These are phyloP conservation scores for Nitzschia putrida DNA, from an alignment of 108 stramenopile species.

Conservation along the genomic window DNA sequence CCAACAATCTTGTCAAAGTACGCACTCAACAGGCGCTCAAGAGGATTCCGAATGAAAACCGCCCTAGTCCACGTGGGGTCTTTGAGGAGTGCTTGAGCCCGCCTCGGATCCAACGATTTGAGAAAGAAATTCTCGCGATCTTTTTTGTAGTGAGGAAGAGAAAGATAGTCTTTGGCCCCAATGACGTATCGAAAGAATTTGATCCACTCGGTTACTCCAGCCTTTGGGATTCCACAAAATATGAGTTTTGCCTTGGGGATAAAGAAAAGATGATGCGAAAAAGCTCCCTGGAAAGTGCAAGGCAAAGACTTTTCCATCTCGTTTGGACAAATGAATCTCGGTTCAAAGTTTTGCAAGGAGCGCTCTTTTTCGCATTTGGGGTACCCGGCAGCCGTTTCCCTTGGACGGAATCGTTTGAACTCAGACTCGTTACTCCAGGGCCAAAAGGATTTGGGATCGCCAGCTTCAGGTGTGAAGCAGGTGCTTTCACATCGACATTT, in stretches of 20 bases:
- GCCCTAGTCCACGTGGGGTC: constrained; percentile 49
- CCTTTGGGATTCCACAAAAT: constrained; percentile 62
- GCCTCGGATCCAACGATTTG: constrained; percentile 18
- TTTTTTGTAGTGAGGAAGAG: constrained; percentile 48
- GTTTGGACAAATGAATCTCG: constrained; percentile 3
- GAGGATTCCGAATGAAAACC: constrained; percentile 52
- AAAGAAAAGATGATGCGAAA: constrained; percentile 35
- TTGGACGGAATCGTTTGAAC: constrained; percentile 2
- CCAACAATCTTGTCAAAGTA: constrained; percentile 39
- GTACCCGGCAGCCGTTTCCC: background rate
- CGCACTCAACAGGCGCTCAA: constrained; percentile 45
- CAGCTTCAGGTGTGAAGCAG: constrained; percentile 28
- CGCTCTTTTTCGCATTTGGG: background rate
- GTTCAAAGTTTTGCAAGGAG: background rate
- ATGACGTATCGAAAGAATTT: constrained; percentile 44
- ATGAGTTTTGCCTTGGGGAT: constrained; percentile 50
- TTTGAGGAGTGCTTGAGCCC: constrained; percentile 34
- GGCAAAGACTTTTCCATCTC: background rate
- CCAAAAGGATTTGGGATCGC: constrained; percentile 1
- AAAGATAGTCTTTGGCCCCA: constrained; percentile 56
- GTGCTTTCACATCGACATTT: constrained; percentile 12
- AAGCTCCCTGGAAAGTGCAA: background rate
- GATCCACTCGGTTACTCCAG: constrained; percentile 54
- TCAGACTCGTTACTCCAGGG: constrained; percentile 13
- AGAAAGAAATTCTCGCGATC: constrained; percentile 38